phyloP scores from a whole-genome alignment of 805 yeast genomes.

The Scheffersomyces coipomensis region DNA sequence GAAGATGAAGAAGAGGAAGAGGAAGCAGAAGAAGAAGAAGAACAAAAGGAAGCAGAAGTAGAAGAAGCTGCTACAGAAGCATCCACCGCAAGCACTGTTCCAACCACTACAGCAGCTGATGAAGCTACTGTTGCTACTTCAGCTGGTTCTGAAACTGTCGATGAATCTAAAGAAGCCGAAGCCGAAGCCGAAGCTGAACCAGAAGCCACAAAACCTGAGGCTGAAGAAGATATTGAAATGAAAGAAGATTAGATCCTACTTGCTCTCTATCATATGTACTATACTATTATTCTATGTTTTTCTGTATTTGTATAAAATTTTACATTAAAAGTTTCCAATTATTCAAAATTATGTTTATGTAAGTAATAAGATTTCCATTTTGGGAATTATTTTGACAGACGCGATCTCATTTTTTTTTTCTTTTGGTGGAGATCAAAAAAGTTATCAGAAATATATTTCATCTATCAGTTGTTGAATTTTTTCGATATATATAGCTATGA shows the following conservation, averaged over 20 bases:
- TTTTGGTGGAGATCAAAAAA: no score
- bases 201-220: not conserved
- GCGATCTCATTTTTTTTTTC: no score
- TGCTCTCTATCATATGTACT: no score
- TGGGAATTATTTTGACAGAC: no score
- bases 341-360: no score
- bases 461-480: no score
- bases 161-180: slow-evolving; percentile 4
- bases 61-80: slow-evolving; percentile 1
- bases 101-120: not conserved
- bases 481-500: no score
- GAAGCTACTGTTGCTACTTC: not conserved
- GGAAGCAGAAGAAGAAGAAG: slow-evolving; percentile 3
- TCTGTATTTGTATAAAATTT: no score
- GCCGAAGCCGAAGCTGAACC: not conserved
- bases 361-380: not conserved
- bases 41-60: not conserved
- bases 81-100: no score
- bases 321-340: no score
- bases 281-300: no score
- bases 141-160: not conserved
- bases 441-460: no score
- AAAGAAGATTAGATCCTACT: slow-evolving; percentile 5
- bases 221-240: slow-evolving; percentile 13
- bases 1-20: slow-evolving; percentile 15